Conservation (phyloP, 2,329 filamentous ascomycete species). For the Didymella arachidicola region DNA sequence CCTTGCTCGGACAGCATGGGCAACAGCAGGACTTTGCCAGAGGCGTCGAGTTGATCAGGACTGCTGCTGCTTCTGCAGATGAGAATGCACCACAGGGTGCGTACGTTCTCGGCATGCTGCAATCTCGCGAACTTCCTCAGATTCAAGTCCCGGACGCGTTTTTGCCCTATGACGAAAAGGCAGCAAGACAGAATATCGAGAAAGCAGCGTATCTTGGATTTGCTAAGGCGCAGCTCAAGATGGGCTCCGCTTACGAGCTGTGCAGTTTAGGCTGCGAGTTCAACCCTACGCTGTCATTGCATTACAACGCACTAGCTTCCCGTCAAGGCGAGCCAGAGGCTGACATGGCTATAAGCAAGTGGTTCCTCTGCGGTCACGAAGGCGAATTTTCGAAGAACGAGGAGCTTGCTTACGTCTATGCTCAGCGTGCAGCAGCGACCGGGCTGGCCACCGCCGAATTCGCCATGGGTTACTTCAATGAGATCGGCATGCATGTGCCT, state of each 20-base stretch:
- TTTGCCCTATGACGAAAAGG: constrained; percentile 74
- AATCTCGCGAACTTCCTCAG: constrained; percentile 89
- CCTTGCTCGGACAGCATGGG: constrained; percentile 89
- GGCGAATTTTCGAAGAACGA: constrained; percentile 95
- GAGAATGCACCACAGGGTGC: constrained; percentile 97
- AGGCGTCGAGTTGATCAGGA: constrained; percentile 82
- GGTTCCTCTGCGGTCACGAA: constrained; percentile 97
- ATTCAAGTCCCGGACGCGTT: constrained; percentile 78
- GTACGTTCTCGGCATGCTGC: constrained; percentile 93
- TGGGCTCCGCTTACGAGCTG: constrained; percentile 94
- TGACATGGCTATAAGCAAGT: constrained; percentile 95
- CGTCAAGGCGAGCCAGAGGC: constrained; percentile 93
- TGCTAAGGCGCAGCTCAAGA: constrained; percentile 94
- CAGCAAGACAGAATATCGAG: constrained; percentile 87
- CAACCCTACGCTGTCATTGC: constrained; percentile 87
- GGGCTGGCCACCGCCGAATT: constrained; percentile 93
- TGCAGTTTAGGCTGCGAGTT: constrained; percentile 95
- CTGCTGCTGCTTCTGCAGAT: constrained; percentile 85
- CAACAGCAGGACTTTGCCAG: constrained; percentile 80
- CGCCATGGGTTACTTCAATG: constrained; percentile 95
- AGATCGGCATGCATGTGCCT: constrained; percentile 92
- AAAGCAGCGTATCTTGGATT: constrained; percentile 97
- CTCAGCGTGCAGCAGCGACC: constrained; percentile 80
- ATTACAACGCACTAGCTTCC: constrained; percentile 94
- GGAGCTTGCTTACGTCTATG: constrained; percentile 89